Evolutionary conservation across 306 rosid species (phyloP), one percentile per base, ranked within the genome.

Genomic region (Adenanthera pavonina): DNA sequence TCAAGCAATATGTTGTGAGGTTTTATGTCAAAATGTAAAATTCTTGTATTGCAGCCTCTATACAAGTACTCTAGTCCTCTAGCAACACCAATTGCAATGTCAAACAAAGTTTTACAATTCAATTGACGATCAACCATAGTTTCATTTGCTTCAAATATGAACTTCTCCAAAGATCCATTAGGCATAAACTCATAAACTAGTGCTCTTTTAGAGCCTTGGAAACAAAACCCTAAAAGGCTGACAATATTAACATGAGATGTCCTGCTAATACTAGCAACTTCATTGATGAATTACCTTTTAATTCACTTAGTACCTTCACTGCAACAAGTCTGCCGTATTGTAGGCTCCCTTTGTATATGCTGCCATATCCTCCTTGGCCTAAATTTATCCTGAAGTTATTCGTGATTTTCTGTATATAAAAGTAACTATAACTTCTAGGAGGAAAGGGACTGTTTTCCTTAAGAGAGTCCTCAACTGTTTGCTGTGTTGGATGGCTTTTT

Each of bases 151-250:
- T 65, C 47, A 67, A 47, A 79, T 30, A 79, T 79, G 60, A 74
- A 74, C 68, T 84, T 84, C 25, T 84, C 87, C 1, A 79, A 44
- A 0, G 84, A 84, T 49, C 84, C 87, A 57, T 84, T 79, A 38
- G 81, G 15, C 87, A 79, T 79, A 12, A 65, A 83, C 30, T 73
- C 77, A 34, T 83, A 83, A n/a, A 83, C 13, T 35, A 83, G 57
- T 12, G 82, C 79, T 34, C 62, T 43, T 3, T 77, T 3, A 0
- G 69, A 60, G 33, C 82, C 62, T 61, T 83, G 52, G 20, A 61
- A 71, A 43, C 82, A 83, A 14, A n/a, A 83, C 0, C 86, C 82
- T 11, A 82, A 12, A 53, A 83, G 69, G 2, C 2, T 5, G 7
- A 83, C 86, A 7, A 72, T 6, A 34, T 82, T 82, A 10, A 82